Percentiles rank a stretch among this genome's conserved stretches.
These are phyloP conservation scores for Colletotrichum paranaense DNA, from an alignment of 2,329 filamentous ascomycete genomes.

Conservation along the genomic window DNA sequence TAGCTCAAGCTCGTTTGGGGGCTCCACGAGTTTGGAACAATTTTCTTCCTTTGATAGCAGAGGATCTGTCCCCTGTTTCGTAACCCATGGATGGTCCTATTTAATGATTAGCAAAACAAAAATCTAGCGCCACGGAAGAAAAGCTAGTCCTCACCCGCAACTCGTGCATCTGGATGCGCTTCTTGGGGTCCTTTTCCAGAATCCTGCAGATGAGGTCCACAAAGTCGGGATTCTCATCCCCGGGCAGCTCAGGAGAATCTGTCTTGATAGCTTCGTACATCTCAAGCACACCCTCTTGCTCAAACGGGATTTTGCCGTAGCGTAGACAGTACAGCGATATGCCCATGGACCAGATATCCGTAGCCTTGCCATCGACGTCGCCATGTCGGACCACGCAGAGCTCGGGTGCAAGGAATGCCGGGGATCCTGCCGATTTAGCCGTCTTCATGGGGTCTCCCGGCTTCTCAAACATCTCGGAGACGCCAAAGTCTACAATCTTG, in stretches of 20 bases:
- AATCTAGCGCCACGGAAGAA: rapidly evolving
- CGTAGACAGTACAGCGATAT: slow-evolving; percentile 92
- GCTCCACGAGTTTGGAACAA: slow-evolving; percentile 81
- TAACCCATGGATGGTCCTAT: slow-evolving; percentile 94
- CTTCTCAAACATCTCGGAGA: slow-evolving; percentile 98
- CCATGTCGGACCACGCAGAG: slow-evolving; percentile 89
- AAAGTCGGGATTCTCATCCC: slow-evolving; percentile 75
- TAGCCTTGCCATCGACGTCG: slow-evolving; percentile 87
- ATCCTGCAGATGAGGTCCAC: slow-evolving; percentile 78
- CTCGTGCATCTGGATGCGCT: slow-evolving; percentile 84
- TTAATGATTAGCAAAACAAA: slow-evolving; percentile 36
- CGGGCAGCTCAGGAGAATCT: slow-evolving; percentile 72
- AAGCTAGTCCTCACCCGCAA: slow-evolving; percentile 72
- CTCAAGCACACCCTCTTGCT: slow-evolving; percentile 81
- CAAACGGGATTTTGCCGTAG: slow-evolving; percentile 90
- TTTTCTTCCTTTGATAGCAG: slow-evolving; percentile 88
- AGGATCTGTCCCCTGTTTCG: slow-evolving; percentile 79
- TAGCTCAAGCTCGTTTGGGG: slow-evolving; percentile 90
- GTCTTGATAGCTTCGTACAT: slow-evolving; percentile 89
- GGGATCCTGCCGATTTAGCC: slow-evolving; percentile 92
- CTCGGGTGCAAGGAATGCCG: slow-evolving; percentile 94
- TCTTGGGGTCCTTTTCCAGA: slow-evolving; percentile 86
- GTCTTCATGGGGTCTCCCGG: slow-evolving; percentile 81
- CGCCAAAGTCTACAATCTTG: slow-evolving; percentile 98
- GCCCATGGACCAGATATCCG: slow-evolving; percentile 99